Evolutionary conservation across 2,329 filamentous ascomycete species (phyloP).

Genomic region (Cercospora citrullina): DNA sequence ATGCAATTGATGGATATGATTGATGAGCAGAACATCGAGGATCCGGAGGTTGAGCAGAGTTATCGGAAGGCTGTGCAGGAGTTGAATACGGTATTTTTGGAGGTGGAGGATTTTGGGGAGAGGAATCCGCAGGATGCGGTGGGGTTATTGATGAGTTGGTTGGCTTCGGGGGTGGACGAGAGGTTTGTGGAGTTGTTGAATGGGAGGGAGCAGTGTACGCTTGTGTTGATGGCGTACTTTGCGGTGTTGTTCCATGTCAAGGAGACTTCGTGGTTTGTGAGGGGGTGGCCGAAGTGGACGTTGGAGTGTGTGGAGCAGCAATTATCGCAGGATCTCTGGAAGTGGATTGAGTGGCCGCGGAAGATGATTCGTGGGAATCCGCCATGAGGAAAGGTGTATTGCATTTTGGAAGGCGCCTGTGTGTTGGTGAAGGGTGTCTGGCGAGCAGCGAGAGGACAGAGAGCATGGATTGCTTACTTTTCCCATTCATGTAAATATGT

Average conservation of each 20-base stretch:
- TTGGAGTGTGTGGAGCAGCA: conserved; percentile 15
- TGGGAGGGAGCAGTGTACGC: conserved; percentile 13
- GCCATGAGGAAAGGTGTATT: not conserved
- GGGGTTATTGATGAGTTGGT: conserved; percentile 1
- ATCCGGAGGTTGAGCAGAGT: not conserved
- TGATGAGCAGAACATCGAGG: not conserved
- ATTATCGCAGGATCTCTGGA: conserved; percentile 5
- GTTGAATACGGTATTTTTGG: conserved; percentile 18
- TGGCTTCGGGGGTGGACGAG: not conserved
- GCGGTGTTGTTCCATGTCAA: conserved; percentile 19
- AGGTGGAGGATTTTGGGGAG: conserved; percentile 4
- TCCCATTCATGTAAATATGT: not conserved
- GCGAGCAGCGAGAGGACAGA: too few relatives aligned
- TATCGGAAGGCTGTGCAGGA: conserved; percentile 19
- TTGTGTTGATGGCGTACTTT: conserved; percentile 22
- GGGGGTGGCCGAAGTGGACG: conserved; percentile 21
- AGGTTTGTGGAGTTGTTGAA: conserved; percentile 17
- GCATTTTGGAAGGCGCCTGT: not conserved
- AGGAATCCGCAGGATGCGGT: not conserved
- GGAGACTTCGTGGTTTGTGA: conserved; percentile 18
- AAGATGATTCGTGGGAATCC: not conserved
- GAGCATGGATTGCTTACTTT: not conserved
- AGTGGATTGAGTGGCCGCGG: conserved; percentile 23
- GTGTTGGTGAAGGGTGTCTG: too few relatives aligned
- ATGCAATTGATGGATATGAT: conserved; percentile 15